These are phyloP conservation scores for Cryptococcus sp. DNA, from an alignment of 1,284 basidiomycete genomes.

Conservation along the genomic window DNA sequence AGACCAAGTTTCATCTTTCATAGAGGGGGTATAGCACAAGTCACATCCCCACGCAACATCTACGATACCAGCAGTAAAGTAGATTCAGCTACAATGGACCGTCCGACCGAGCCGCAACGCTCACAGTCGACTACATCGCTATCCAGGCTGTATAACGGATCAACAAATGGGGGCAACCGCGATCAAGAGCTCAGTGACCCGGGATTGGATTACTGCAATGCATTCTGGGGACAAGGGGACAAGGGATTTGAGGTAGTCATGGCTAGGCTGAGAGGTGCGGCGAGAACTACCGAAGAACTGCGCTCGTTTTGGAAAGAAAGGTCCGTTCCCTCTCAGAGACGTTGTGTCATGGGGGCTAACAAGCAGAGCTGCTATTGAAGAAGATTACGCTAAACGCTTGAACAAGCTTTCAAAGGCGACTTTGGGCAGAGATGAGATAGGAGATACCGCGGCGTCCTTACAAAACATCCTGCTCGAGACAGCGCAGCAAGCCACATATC, in stretches of 20 bases:
- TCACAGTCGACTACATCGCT: slow-evolving; percentile 45
- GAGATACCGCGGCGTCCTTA: slow-evolving; percentile 71
- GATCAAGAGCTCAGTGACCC: slow-evolving; percentile 34
- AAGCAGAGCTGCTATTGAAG: slow-evolving; percentile 60
- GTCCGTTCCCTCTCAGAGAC: slow-evolving; percentile 45
- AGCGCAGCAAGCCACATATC: slow-evolving; percentile 60
- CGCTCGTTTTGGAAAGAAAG: slow-evolving; percentile 84
- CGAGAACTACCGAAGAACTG: slow-evolving; percentile 85
- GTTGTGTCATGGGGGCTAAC: neutral
- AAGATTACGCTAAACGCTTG: slow-evolving; percentile 88
- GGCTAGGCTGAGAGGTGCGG: slow-evolving; percentile 76
- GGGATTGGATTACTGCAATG: slow-evolving; percentile 83
- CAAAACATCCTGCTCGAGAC: slow-evolving; percentile 78
- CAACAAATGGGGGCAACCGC: slow-evolving; percentile 9
- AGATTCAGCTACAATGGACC: neutral
- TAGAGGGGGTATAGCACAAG: too few species aligned
- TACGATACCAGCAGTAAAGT: too few species aligned
- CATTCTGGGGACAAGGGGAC: slow-evolving; percentile 87
- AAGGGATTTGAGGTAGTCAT: slow-evolving; percentile 86
- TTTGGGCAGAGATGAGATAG: slow-evolving; percentile 85
- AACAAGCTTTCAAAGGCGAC: slow-evolving; percentile 71
- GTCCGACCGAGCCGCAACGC: slow-evolving; percentile 26
- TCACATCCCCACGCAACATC: neutral
- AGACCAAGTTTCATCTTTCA: neutral
- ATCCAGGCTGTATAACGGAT: slow-evolving; percentile 40